Base-by-base conservation (phyloP, 306 rosid species). In the Cucurbita argyrosperma region DNA sequence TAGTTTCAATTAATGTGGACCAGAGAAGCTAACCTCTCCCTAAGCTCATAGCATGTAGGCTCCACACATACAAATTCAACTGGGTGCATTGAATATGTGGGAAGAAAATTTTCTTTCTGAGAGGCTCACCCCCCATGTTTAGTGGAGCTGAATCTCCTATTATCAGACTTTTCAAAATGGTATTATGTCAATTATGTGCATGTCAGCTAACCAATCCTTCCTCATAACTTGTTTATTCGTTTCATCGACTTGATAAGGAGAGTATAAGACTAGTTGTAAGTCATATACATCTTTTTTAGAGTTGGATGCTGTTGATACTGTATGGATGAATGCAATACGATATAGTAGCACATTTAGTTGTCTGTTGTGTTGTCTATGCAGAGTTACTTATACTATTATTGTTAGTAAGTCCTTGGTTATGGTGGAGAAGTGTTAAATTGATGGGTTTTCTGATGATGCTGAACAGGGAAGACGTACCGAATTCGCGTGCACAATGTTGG, bases 401-500 rank as follows among this genome's bases (percentile, higher is more conserved):
- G 4, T 38, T 65, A 26, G 56, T 43, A 26, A 51, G 15, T 53
- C 23, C 21, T 76, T 58, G 23, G 16, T 21, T 19, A 16, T 59
- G 72, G 59, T 47, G 74, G 67, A 15, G 69, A 37, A 42, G 47
- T 74, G 26, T 43, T 21, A 47, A 59, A 58, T 68, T 21, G 62
- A 76, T 42, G 72, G 73, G 53, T 50, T 65, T 8, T 39, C n/a
- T 54, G 21, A 6, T 76, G 21, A 46, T 83, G 40, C 64, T 80
- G 51, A 57, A 74, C 98, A 93, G 98, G 98, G 38, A 89, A 80
- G 86, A 93, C 96, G 15, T 93, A 93, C 66, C 89, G 98, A 4
- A 66, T 93, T 79, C 97, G 96, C 12, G 89, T 93, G 37, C 96
- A 90, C 82, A 93, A 93, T 26, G 97, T 93, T 81, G 98, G 98